Conservation (phyloP, 164 flowering plant genomes). For the Liquidambar formosana region DNA sequence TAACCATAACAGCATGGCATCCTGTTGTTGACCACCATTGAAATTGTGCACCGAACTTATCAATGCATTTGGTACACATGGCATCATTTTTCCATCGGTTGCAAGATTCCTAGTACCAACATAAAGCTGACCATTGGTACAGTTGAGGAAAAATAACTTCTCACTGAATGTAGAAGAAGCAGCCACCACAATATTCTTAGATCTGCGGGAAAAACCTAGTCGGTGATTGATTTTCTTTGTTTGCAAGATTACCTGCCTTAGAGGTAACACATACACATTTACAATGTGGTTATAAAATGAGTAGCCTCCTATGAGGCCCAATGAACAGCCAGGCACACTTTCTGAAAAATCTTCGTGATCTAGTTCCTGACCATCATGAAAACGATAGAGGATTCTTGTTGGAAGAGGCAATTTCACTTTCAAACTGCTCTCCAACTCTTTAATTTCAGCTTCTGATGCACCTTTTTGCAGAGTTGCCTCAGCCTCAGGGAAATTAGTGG, state of each 20-base stretch:
- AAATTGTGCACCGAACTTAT: constrained; percentile 44
- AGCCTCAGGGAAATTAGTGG: constrained; percentile 50
- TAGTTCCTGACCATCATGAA: constrained; percentile 75
- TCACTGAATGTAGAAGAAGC: constrained; percentile 45
- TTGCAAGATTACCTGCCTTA: constrained; percentile 37
- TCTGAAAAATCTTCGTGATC: neutral
- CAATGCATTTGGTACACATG: constrained; percentile 70
- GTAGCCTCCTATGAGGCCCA: constrained; percentile 93
- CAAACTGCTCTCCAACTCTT: constrained; percentile 49
- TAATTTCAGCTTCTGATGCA: constrained; percentile 71
- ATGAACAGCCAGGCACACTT: constrained; percentile 9
- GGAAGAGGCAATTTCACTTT: constrained; percentile 79
- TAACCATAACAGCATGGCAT: constrained; percentile 87
- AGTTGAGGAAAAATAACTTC: constrained; percentile 78
- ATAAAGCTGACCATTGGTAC: constrained; percentile 65
- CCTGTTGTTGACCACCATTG: constrained; percentile 48
- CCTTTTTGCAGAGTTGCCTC: constrained; percentile 58
- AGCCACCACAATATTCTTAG: constrained; percentile 65
- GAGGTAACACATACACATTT: constrained; percentile 71
- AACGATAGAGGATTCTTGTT: constrained; percentile 77
- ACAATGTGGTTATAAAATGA: constrained; percentile 58
- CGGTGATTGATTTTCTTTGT: constrained; percentile 43
- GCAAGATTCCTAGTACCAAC: constrained; percentile 72
- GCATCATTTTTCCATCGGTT: constrained; percentile 68
- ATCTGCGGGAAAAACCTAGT: constrained; percentile 33